phyloP scores from a whole-genome alignment of 352 stramenopile species.

The Saprolegnia parasitica region DNA sequence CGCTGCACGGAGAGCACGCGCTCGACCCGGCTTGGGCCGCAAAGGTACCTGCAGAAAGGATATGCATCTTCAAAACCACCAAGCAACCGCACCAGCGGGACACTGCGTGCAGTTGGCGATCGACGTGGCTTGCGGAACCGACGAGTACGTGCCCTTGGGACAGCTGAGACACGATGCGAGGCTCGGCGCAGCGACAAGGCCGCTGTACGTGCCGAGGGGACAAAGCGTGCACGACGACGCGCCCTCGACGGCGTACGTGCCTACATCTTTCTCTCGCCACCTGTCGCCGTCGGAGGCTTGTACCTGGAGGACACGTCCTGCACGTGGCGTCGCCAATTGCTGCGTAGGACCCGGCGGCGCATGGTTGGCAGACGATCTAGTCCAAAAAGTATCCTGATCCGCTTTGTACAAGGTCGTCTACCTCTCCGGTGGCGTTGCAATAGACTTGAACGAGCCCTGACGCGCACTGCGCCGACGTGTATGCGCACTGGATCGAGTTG shows the following conservation, averaged over 20 bases:
- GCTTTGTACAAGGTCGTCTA: neutral
- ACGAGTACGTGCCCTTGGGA: slow-evolving; percentile 17
- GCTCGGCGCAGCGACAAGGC: neutral
- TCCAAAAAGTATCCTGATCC: too few species aligned
- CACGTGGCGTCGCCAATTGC: neutral
- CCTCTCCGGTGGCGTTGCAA: slow-evolving; percentile 21
- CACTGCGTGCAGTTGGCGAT: slow-evolving; percentile 11
- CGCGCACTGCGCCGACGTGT: slow-evolving; percentile 11
- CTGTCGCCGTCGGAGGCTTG: neutral
- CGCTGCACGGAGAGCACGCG: slow-evolving; percentile 51
- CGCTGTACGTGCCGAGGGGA: slow-evolving; percentile 24
- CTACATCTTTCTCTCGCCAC: neutral
- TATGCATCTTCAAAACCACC: neutral
- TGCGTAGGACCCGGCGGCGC: slow-evolving; percentile 19
- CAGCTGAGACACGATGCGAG: slow-evolving; percentile 14
- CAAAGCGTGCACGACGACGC: slow-evolving; percentile 7
- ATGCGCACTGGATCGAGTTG: slow-evolving; percentile 14
- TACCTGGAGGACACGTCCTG: slow-evolving; percentile 15
- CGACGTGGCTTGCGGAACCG: neutral
- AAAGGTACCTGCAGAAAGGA: slow-evolving; percentile 15
- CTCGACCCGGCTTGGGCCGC: neutral
- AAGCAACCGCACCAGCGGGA: neutral
- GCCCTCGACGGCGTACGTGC: slow-evolving; percentile 20
- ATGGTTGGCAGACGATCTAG: slow-evolving; percentile 26
- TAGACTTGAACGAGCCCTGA: slow-evolving; percentile 5